Base-by-base conservation (phyloP, 2,329 filamentous ascomycete genomes). In the Scedosporium boydii region DNA sequence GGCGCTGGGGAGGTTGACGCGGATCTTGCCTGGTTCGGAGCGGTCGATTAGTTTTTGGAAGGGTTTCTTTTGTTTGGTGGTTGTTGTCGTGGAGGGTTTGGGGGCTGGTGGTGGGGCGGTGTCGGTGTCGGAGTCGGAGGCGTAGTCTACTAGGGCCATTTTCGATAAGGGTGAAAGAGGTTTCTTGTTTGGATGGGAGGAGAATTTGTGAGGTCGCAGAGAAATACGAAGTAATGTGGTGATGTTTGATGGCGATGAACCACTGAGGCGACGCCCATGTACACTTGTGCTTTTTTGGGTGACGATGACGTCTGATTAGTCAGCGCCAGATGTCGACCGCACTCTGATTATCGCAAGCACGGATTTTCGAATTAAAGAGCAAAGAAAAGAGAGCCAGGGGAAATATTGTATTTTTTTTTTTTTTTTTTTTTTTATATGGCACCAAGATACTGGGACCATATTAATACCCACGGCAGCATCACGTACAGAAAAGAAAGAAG, bases 21-120 rank as follows among this genome's bases (percentile, higher is more conserved):
- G 82, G 74, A 97, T 96, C 75, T 93, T 96, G 74, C 88, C 86
- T 6, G 60, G 60, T 16, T 62, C 60, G 51, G 60, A 57, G 71
- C 88, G 85, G 75, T 95, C 89, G 74, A 96, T 85, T 62, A 95
- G 85, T 74, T 92, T 93, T 70, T 89, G 87, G 71, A 92, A 89
- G 18, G 84, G 77, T 64, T 87, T 82, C 73, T 90, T 83, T 46
- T 21, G n/a, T 68, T 78, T 73, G 23, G 71, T 62, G 56, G 67
- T 66, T 6, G 70, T 69, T 63, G 71, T 70, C 59, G 67, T 42
- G 64, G 68, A 61, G 66, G 65, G 66, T 68, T 78, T 73, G 21
- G 70, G 61, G 56, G 67, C 65, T 9, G 69, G 69, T 64, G 70
- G 69, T 58, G 34, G 63, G 38, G 6, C 69, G 67, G 69, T 63